Evolutionary conservation across 306 rosid species (phyloP).

Genomic region (Alnus rubra): DNA sequence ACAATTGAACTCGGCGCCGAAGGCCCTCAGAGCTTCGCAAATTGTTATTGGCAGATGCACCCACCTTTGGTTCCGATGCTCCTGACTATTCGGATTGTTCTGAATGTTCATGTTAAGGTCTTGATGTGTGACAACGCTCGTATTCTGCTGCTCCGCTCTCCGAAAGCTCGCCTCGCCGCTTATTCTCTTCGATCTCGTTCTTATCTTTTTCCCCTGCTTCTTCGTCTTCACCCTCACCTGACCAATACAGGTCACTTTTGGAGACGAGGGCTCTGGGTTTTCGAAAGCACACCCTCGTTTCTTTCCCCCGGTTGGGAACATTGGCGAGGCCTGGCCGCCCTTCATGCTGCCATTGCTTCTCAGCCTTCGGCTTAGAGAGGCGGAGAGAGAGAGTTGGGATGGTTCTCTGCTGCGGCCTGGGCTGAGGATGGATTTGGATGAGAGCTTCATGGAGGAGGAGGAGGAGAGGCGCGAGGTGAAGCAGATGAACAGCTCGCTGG

Average conservation of each 20-base stretch:
- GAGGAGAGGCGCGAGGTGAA: slow-evolving; percentile 75
- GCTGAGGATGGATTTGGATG: slow-evolving; percentile 80
- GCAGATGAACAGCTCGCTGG: slow-evolving; percentile 75
- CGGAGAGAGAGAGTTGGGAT: slow-evolving; percentile 75
- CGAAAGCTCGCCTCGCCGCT: slow-evolving; percentile 70
- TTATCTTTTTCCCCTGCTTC: slow-evolving; percentile 85
- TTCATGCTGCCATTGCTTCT: slow-evolving; percentile 76
- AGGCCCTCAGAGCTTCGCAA: slow-evolving; percentile 77
- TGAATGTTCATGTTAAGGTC: slow-evolving; percentile 38
- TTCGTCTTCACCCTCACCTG: slow-evolving; percentile 90
- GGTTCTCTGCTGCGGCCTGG: slow-evolving; percentile 71
- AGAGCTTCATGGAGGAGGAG: slow-evolving; percentile 76
- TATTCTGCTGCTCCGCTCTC: slow-evolving; percentile 33
- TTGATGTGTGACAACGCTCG: slow-evolving; percentile 19
- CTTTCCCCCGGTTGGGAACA: slow-evolving; percentile 75
- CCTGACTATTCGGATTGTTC: slow-evolving; percentile 36
- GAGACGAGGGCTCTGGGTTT: slow-evolving; percentile 95
- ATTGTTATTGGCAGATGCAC: slow-evolving; percentile 85
- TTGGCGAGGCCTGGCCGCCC: slow-evolving; percentile 89
- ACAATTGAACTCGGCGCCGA: slow-evolving; percentile 77
- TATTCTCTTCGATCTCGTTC: slow-evolving; percentile 63
- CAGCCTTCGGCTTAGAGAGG: slow-evolving; percentile 78
- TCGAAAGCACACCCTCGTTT: slow-evolving; percentile 68
- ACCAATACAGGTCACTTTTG: slow-evolving; percentile 93
- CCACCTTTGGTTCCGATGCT: slow-evolving; percentile 77